phyloP scores from a whole-genome alignment of 2,329 filamentous ascomycete genomes.

The Scedosporium dehoogii region DNA sequence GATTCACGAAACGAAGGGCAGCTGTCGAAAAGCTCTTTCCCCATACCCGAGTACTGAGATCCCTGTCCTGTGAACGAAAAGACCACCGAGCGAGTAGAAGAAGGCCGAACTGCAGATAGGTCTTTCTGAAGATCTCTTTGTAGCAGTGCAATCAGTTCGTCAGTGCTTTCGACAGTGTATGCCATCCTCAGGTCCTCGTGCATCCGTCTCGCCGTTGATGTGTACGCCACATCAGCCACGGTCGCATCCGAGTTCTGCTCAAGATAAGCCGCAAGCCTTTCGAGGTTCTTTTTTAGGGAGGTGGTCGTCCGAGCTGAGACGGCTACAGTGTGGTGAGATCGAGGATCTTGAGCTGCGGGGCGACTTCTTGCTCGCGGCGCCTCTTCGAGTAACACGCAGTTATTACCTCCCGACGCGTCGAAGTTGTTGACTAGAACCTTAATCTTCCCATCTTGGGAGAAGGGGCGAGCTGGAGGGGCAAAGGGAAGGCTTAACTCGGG shows the following conservation, averaged over 20 bases:
- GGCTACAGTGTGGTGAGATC: constrained; percentile 18
- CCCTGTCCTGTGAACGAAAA: constrained; percentile 39
- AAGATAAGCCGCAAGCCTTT: constrained; percentile 28
- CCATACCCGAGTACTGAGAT: constrained; percentile 20
- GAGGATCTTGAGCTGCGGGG: constrained; percentile 24
- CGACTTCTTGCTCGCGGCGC: no score
- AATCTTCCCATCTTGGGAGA: constrained; percentile 14
- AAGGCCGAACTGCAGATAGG: no score
- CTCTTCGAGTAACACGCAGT: neutral
- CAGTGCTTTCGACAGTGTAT: neutral
- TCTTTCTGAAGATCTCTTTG: no score
- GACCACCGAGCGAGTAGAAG: constrained; percentile 8
- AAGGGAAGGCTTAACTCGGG: constrained; percentile 24
- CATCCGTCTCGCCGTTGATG: constrained; percentile 37
- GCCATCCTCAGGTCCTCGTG: constrained; percentile 16
- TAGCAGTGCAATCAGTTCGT: no score
- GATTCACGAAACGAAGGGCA: constrained; percentile 22
- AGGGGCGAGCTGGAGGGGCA: no score
- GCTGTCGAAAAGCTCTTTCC: constrained; percentile 21
- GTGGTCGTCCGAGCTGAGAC: constrained; percentile 10
- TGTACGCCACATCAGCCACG: constrained; percentile 40
- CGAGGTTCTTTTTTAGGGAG: constrained; percentile 16
- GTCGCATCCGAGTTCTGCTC: constrained; percentile 24
- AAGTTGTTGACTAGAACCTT: constrained; percentile 43
- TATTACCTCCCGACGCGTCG: constrained; percentile 40